These are phyloP conservation scores for Solanum microdontum DNA, from an alignment of 257 asterid species.

Conservation along the genomic window DNA sequence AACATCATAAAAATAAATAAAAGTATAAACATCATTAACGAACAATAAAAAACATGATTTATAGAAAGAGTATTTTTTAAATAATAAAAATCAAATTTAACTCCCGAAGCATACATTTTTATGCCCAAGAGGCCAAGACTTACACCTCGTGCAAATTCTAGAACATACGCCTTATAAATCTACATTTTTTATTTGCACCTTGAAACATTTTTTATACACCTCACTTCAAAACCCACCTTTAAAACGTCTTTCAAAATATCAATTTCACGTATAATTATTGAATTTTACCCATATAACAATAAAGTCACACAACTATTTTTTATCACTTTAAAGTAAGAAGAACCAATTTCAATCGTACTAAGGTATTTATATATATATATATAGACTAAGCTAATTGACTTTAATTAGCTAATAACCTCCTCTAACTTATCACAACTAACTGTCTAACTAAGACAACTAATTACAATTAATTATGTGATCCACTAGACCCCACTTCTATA, in stretches of 20 bases:
- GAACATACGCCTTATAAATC: too few relatives aligned
- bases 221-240: fast-evolving
- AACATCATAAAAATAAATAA: too few relatives aligned
- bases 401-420: too few relatives aligned
- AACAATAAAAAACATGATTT: too few relatives aligned
- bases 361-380: too few relatives aligned
- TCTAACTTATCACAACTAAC: neutral
- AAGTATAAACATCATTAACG: neutral
- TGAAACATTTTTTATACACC: too few relatives aligned
- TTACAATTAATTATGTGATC: neutral
- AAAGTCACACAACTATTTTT: neutral
- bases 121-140: neutral
- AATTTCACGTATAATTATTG: too few relatives aligned
- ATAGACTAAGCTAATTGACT: neutral
- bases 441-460: neutral
- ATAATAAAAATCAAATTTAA: too few relatives aligned
- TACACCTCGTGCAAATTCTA: neutral
- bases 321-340: neutral
- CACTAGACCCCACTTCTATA: neutral
- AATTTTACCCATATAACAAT: neutral
- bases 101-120: neutral
- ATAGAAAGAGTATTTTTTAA: too few relatives aligned
- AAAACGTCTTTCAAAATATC: too few relatives aligned
- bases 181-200: neutral
- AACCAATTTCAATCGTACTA: neutral